phyloP scores from a whole-genome alignment of 139 green algal species.

The Eudorina sp. region DNA sequence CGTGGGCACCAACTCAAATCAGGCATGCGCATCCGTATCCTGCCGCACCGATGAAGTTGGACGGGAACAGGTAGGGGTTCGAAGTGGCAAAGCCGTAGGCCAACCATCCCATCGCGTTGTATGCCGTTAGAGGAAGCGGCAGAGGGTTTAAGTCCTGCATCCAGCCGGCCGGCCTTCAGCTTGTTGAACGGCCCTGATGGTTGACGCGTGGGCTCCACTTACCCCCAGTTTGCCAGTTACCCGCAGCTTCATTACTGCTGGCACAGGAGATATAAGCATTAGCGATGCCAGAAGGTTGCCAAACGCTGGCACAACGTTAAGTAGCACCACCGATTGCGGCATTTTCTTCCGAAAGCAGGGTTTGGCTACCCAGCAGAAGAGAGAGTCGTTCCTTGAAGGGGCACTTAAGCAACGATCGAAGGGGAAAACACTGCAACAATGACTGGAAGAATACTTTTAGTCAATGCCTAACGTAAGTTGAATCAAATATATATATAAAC shows the following conservation, averaged over 20 bases:
- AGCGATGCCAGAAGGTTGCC: slow-evolving; percentile 7
- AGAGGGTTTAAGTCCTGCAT: slow-evolving; percentile 9
- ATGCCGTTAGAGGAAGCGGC: neutral
- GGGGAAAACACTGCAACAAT: no score
- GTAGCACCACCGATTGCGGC: neutral
- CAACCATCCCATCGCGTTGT: slow-evolving; percentile 7
- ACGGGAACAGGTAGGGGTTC: slow-evolving; percentile 33
- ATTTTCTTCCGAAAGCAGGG: neutral
- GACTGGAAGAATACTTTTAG: no score
- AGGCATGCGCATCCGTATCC: no score
- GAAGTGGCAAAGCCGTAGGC: neutral
- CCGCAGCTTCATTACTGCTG: neutral
- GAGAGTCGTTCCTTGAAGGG: no score
- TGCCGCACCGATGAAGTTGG: slow-evolving; percentile 13
- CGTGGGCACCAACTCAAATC: no score
- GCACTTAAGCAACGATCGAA: no score
- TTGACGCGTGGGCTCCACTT: neutral
- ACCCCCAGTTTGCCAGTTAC: slow-evolving; percentile 1
- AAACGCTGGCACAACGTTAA: slow-evolving; percentile 3
- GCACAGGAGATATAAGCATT: slow-evolving; percentile 20
- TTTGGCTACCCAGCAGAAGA: neutral
- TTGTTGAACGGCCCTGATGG: neutral
- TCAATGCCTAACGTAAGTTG: no score
- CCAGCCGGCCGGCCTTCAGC: neutral
- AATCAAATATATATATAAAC: no score